Evolutionary conservation across 2,329 filamentous ascomycete species (phyloP), one percentile per base, ranked within the genome.

Genomic region (Cordyceps farinosa): DNA sequence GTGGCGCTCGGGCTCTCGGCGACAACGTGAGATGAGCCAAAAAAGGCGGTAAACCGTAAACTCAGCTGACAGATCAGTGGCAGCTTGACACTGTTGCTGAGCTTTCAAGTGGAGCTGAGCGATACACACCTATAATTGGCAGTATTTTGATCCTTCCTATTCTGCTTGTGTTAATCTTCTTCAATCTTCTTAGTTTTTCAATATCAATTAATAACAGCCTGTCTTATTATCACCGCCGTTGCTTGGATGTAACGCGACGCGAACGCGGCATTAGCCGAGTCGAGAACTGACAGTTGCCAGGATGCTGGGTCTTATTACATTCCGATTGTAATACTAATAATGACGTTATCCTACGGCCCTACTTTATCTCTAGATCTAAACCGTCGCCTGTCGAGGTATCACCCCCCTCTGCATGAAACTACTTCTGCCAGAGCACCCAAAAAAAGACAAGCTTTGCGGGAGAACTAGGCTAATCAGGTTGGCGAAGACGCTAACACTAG

Each of bases 401-500:
- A 40, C 34, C 8, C 15, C 17, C 15, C 10, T 42, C 30, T 51
- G 22, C 47, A 40, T n/a, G 57, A 42, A 42, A 40, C 57, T 45
- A 47, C 27, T 50, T 51, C 45, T 11, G 32, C 32, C 42, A 30
- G 32, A 13, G 15, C 32, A 36, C 29, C 17, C 30, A 5, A 30
- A 29, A 50, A 48, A 44, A 34, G 57, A 34, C 32, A 54, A 61
- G 59, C 40, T 54, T 30, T 47, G 22, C 56, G 32, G 32, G 30
- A 53, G 22, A 36, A n/a, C 17, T 13, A n/a, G 52, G 38, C 40
- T 61, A 53, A 51, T 40, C n/a, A 57, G 38, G 50, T 30, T 40
- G 40, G 30, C n/a, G 42, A 48, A 17, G 47, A 45, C 51, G 59
- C 59, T 61, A 61, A 61, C 22, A 32, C 51, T 40, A 48, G 40